phyloP scores from a whole-genome alignment of 768 basidiomycete species.

The Pleurotus giganteus region DNA sequence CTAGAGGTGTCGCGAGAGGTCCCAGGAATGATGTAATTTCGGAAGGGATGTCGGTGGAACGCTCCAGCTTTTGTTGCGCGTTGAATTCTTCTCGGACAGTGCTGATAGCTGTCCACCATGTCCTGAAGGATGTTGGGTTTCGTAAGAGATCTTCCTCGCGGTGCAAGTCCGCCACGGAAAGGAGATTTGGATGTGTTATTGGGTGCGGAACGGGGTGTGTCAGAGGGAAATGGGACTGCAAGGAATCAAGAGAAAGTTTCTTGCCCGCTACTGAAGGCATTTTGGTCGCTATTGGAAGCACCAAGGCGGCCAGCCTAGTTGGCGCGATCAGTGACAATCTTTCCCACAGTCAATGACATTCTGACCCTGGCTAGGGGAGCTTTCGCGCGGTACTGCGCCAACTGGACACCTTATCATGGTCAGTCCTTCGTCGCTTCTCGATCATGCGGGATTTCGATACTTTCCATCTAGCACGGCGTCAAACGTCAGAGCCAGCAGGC shows the following conservation, averaged over 20 bases:
- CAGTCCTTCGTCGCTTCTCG: too few species aligned
- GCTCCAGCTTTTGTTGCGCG: conserved; percentile 57
- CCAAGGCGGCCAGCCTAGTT: too few species aligned
- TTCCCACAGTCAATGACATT: too few species aligned
- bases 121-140: conserved; percentile 87
- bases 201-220: conserved; percentile 85
- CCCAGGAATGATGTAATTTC: conserved; percentile 66
- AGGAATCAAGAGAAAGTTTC: conserved; percentile 28
- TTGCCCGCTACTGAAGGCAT: conserved; percentile 42
- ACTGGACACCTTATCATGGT: too few species aligned
- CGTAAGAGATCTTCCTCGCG: conserved; percentile 93
- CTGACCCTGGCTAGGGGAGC: too few species aligned
- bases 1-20: conserved; percentile 69
- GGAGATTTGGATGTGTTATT: conserved; percentile 69
- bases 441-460: too few species aligned
- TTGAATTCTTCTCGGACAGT: conserved; percentile 66
- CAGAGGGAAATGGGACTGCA: conserved; percentile 72
- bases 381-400: too few species aligned
- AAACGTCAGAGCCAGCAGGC: conserved; percentile 65
- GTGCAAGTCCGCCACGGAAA: conserved; percentile 72
- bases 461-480: conserved; percentile 70
- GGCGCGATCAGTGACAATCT: too few species aligned
- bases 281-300: conserved; percentile 58
- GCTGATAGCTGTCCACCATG: conserved; percentile 90
- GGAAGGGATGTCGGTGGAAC: conserved; percentile 41